phyloP scores from a whole-genome alignment of 345 rosid species.

The Corymbia maculata region DNA sequence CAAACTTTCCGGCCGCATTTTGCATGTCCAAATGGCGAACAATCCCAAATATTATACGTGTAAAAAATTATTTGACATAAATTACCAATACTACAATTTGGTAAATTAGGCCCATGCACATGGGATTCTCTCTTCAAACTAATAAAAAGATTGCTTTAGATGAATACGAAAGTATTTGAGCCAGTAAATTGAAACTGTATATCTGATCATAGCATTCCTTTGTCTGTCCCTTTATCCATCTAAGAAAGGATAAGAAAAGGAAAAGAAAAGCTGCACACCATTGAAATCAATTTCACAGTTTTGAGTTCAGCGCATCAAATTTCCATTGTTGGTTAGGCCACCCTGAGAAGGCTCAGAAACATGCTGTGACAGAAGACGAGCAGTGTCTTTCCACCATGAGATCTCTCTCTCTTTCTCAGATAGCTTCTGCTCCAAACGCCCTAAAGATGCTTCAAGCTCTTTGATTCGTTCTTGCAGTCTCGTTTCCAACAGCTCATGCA shows the following conservation, averaged over 20 bases:
- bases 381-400: conserved; percentile 78
- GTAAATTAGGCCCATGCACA: accelerated
- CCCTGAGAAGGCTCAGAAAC: not conserved
- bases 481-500: conserved; percentile 50
- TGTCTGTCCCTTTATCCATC: not conserved
- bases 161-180: not conserved
- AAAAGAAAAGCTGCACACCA: not conserved
- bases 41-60: not conserved
- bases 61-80: not conserved
- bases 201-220: not conserved
- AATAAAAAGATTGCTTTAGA: not conserved
- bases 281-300: not conserved
- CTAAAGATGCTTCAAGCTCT: conserved; percentile 54
- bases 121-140: not conserved
- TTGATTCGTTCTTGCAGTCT: conserved; percentile 61
- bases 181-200: not conserved
- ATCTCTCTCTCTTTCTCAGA: conserved; percentile 51
- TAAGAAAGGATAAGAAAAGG: not conserved
- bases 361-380: conserved; percentile 1
- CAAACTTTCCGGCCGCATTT: not conserved
- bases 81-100: not conserved
- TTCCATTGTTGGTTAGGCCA: not conserved
- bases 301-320: not conserved
- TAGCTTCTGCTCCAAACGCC: conserved; percentile 28
- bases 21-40: not conserved